These are phyloP conservation scores for Adiantum capillusveneris DNA, from an alignment of 75 land plant genomes.

Conservation along the genomic window DNA sequence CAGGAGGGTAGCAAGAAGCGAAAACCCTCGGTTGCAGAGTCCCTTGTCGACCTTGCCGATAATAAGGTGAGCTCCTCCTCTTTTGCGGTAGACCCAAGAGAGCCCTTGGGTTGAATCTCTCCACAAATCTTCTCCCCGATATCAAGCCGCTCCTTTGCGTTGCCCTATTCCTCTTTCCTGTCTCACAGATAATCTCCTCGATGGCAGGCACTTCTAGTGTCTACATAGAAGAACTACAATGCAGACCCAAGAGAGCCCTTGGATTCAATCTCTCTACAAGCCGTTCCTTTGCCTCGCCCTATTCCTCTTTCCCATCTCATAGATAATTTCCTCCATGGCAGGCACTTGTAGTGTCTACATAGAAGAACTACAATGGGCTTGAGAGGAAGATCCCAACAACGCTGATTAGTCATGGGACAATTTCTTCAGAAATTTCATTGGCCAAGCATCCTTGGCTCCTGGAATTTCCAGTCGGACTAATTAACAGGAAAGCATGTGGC, in stretches of 20 bases:
- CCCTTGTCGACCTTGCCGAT: neutral
- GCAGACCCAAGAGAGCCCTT: constrained; percentile 9
- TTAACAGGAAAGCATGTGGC: constrained; percentile 90
- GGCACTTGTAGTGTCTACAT: constrained; percentile 90
- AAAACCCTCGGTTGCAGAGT: neutral
- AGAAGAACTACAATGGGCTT: constrained; percentile 88
- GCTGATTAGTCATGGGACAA: constrained; percentile 98
- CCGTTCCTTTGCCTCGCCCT: constrained; percentile 56
- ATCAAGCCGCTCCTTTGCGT: neutral
- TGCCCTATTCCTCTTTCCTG: constrained; percentile 78
- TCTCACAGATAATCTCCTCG: constrained; percentile 80
- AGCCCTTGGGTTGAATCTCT: neutral
- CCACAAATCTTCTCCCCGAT: neutral
- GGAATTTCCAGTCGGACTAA: constrained; percentile 94
- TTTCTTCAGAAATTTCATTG: constrained; percentile 91
- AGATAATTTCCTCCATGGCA: constrained; percentile 87
- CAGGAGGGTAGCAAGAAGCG: too few relatives aligned
- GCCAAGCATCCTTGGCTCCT: constrained; percentile 68
- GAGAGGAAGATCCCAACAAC: constrained; percentile 96
- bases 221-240: constrained; percentile 87
- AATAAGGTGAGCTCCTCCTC: neutral
- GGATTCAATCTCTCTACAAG: neutral
- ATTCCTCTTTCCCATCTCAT: constrained; percentile 80
- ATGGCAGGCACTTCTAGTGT: constrained; percentile 93
- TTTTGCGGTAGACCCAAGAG: neutral